Evolutionary conservation across 768 basidiomycete species (phyloP).

Genomic region (Boletellus emodensis): DNA sequence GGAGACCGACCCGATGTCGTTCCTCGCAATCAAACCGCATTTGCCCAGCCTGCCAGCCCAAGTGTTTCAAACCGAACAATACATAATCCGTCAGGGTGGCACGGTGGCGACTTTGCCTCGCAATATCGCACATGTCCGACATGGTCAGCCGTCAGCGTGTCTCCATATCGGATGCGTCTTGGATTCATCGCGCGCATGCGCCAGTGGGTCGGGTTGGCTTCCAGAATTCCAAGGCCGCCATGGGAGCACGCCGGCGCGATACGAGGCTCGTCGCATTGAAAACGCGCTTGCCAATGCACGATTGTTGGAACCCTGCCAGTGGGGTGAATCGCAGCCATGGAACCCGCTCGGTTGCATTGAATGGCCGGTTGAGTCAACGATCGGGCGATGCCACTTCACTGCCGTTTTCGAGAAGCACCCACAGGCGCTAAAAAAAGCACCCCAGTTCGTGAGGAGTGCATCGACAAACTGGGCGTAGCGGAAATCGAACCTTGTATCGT

Average conservation of each 20-base stretch:
- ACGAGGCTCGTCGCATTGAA: not conserved
- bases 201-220: not conserved
- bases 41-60: not conserved
- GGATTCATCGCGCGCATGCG: not conserved
- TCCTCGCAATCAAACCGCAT: slow-evolving; percentile 8
- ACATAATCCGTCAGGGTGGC: slow-evolving; percentile 2
- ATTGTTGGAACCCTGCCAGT: not conserved
- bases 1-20: not conserved
- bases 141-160: not conserved
- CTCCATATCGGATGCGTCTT: not conserved
- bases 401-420: not conserved
- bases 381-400: not conserved
- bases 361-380: slow-evolving; percentile 3
- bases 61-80: not conserved
- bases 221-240: slow-evolving; percentile 1
- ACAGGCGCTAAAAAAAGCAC: slow-evolving; percentile 17
- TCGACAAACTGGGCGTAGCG: slow-evolving; percentile 12
- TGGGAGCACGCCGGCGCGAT: slow-evolving; percentile 15
- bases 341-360: slow-evolving; percentile 7
- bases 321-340: not conserved
- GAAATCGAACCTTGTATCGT: slow-evolving; percentile 6
- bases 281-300: not conserved
- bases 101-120: not conserved
- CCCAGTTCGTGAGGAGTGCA: slow-evolving; percentile 27
- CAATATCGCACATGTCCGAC: not conserved